phyloP scores from a whole-genome alignment of 495 filamentous ascomycete species.

The Talaromyces trachyspermus region DNA sequence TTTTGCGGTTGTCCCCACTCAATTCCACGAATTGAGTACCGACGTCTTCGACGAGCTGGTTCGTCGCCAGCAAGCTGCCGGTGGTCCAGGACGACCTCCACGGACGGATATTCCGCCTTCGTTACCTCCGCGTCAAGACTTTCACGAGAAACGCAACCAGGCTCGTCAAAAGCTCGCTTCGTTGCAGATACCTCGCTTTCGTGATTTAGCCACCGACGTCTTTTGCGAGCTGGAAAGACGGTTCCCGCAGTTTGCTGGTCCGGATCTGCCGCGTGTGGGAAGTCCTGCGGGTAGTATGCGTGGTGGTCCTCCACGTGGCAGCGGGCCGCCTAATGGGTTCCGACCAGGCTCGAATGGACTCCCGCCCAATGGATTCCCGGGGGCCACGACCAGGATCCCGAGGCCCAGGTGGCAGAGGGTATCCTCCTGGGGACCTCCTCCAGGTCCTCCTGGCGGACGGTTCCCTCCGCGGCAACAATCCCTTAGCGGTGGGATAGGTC shows the following conservation, averaged over 20 bases:
- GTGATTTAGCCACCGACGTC: slow-evolving; percentile 90
- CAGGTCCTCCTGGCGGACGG: slow-evolving; percentile 24
- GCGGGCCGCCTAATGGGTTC: slow-evolving; percentile 46
- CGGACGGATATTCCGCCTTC: slow-evolving; percentile 56
- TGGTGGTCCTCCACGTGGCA: slow-evolving; percentile 43
- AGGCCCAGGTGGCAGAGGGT: slow-evolving; percentile 32
- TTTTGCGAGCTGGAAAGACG: slow-evolving; percentile 88
- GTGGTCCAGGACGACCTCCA: slow-evolving; percentile 44
- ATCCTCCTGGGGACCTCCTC: slow-evolving; percentile 39
- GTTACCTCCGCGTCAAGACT: slow-evolving; percentile 73
- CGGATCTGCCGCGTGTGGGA: slow-evolving; percentile 58
- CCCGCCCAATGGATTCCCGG: slow-evolving; percentile 37
- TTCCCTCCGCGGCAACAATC: slow-evolving; percentile 41
- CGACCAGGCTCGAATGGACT: slow-evolving; percentile 23
- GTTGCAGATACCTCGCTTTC: slow-evolving; percentile 73
- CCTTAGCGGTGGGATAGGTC: slow-evolving; percentile 33
- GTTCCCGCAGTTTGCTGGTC: slow-evolving; percentile 70
- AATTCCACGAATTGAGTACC: slow-evolving; percentile 94
- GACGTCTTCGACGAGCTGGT: slow-evolving; percentile 96
- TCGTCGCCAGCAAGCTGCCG: slow-evolving; percentile 65
- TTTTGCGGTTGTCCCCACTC: slow-evolving; percentile 77
- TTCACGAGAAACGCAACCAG: slow-evolving; percentile 96
- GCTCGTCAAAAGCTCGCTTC: slow-evolving; percentile 89
- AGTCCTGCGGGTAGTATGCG: slow-evolving; percentile 58
- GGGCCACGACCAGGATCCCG: slow-evolving; percentile 36